phyloP scores from a whole-genome alignment of 2,329 filamentous ascomycete genomes.

The Clonostachys sp. region DNA sequence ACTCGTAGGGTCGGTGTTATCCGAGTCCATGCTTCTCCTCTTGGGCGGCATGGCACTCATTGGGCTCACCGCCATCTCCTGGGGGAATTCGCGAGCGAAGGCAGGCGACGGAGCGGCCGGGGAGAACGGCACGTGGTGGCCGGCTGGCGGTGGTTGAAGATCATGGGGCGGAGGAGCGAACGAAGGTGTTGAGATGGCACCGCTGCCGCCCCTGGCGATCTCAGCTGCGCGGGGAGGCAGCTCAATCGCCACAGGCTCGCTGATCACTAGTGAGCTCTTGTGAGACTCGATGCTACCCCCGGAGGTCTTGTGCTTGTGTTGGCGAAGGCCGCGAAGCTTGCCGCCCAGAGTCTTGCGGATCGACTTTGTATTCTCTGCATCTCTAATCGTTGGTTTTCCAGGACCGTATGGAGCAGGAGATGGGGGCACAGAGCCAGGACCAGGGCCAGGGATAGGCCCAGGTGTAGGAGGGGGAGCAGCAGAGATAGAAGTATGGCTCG shows the following conservation, averaged over 20 bases:
- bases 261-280: neutral
- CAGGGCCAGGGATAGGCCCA: neutral
- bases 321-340: neutral
- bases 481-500: neutral
- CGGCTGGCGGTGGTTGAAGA: neutral
- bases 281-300: conserved; percentile 18
- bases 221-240: conserved; percentile 1
- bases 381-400: too few species aligned
- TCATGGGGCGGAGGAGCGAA: neutral
- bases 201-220: neutral
- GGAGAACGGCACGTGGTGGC: too few species aligned
- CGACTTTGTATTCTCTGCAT: too few species aligned
- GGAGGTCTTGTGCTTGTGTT: conserved; percentile 5
- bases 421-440: neutral
- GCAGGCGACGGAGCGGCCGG: neutral
- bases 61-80: conserved; percentile 1
- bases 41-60: neutral
- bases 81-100: neutral
- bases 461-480: too few species aligned
- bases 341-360: neutral
- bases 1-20: neutral
- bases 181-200: neutral
- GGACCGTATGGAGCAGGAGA: too few species aligned
- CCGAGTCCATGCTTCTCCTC: neutral
- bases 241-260: conserved; percentile 1